These are phyloP conservation scores for Aspergillus pseudotamarii DNA, from an alignment of 2,329 filamentous ascomycete genomes.

Conservation along the genomic window DNA sequence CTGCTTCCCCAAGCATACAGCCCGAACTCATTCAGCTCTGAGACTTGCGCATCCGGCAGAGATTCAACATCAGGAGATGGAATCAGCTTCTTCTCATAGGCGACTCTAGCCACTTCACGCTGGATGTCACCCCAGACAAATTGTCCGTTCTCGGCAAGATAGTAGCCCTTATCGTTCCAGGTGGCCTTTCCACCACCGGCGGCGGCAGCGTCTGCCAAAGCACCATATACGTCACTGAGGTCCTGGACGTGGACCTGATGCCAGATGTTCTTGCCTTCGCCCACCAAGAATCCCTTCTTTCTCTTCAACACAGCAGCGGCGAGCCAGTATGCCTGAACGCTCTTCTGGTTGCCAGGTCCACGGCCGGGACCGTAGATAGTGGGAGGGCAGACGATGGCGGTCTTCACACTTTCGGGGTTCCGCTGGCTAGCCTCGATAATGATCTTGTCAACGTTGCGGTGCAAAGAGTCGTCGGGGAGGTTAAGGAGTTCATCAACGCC, in stretches of 20 bases:
- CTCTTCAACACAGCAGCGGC: conserved; percentile 39
- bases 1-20: conserved; percentile 43
- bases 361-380: conserved; percentile 45
- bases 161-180: conserved; percentile 52
- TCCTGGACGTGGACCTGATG: conserved; percentile 47
- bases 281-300: conserved; percentile 43
- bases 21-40: conserved; percentile 46
- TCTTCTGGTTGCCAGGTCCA: conserved; percentile 41
- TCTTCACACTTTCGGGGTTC: conserved; percentile 34
- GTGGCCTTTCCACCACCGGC: conserved; percentile 43
- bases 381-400: conserved; percentile 45
- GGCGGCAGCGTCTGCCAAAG: conserved; percentile 42
- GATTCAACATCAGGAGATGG: conserved; percentile 42
- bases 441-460: conserved; percentile 46
- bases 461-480: conserved; percentile 44
- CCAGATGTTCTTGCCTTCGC: conserved; percentile 44
- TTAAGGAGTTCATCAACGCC: conserved; percentile 44
- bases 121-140: conserved; percentile 46
- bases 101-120: conserved; percentile 45
- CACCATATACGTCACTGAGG: conserved; percentile 41
- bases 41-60: conserved; percentile 33
- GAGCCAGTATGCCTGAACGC: conserved; percentile 46
- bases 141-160: conserved; percentile 49
- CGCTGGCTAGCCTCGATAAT: conserved; percentile 34
- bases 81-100: conserved; percentile 58